Conservation (phyloP, 768 basidiomycete species). For the Suillus cothurnatus region DNA sequence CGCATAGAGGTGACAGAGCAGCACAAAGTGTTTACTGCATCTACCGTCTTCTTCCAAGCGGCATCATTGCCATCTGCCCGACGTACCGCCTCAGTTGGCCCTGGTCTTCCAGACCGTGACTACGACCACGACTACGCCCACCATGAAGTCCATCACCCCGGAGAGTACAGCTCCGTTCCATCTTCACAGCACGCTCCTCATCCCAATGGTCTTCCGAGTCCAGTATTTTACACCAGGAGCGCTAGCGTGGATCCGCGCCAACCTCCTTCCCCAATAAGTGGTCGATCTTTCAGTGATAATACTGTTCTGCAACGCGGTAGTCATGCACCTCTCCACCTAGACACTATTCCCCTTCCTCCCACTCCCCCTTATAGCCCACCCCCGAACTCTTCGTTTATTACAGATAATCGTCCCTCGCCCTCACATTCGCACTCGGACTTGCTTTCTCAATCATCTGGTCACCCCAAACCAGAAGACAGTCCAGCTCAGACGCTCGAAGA, state of each 20-base stretch:
- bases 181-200: background rate
- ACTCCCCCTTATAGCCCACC: conserved; percentile 35
- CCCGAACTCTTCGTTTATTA: conserved; percentile 1
- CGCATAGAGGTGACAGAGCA: conserved; percentile 78
- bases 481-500: conserved; percentile 24
- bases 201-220: background rate
- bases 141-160: conserved; percentile 3
- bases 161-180: background rate
- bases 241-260: conserved; percentile 8
- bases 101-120: conserved; percentile 17
- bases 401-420: conserved; percentile 2
- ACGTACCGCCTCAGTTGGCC: conserved; percentile 26
- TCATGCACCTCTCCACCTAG: background rate
- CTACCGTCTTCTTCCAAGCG: conserved; percentile 76
- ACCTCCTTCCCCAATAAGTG: background rate
- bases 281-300: conserved; percentile 10
- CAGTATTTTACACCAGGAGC: conserved; percentile 1
- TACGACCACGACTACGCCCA: conserved; percentile 2
- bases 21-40: conserved; percentile 69
- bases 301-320: conserved; percentile 11
- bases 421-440: background rate
- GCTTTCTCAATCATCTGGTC: background rate
- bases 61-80: conserved; percentile 38
- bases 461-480: conserved; percentile 10
- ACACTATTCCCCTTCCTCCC: conserved; percentile 16